phyloP scores from a whole-genome alignment of 2,329 filamentous ascomycete species.

The Pleoardoris graminearum region DNA sequence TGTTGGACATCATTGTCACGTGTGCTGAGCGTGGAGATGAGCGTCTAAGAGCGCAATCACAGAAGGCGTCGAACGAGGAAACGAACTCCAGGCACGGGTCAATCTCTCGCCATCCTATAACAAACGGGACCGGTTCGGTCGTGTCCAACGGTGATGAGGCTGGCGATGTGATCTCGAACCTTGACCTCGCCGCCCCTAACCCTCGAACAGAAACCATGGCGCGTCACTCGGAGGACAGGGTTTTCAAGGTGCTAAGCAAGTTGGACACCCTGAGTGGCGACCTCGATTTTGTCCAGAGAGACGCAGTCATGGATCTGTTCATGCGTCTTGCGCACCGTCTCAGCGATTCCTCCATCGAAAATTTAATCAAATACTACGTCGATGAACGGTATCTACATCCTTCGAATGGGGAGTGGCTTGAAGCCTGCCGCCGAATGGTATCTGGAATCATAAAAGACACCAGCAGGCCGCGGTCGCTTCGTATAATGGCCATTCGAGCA shows the following conservation, averaged over 20 bases:
- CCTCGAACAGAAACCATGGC: slow-evolving; percentile 12
- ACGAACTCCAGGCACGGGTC: slow-evolving; percentile 21
- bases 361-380: slow-evolving; percentile 69
- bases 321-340: slow-evolving; percentile 63
- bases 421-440: slow-evolving; percentile 64
- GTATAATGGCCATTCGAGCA: slow-evolving; percentile 64
- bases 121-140: slow-evolving; percentile 12
- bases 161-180: slow-evolving; percentile 19
- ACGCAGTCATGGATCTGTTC: slow-evolving; percentile 69
- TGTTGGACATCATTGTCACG: slow-evolving; percentile 62
- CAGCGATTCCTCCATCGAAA: slow-evolving; percentile 65
- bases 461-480: slow-evolving; percentile 62
- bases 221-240: slow-evolving; percentile 26
- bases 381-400: slow-evolving; percentile 73
- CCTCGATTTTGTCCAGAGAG: slow-evolving; percentile 64
- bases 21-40: slow-evolving; percentile 51
- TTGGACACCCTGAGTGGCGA: slow-evolving; percentile 34
- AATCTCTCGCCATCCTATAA: slow-evolving; percentile 13
- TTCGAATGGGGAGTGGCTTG: slow-evolving; percentile 69
- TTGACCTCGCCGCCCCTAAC: slow-evolving; percentile 8
- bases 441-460: slow-evolving; percentile 66
- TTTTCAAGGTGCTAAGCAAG: slow-evolving; percentile 34
- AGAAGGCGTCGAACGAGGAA: slow-evolving; percentile 45
- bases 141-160: slow-evolving; percentile 21
- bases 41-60: slow-evolving; percentile 19